Base-by-base conservation (phyloP, 2,329 filamentous ascomycete genomes). In the Aphanoascus verrucosus region DNA sequence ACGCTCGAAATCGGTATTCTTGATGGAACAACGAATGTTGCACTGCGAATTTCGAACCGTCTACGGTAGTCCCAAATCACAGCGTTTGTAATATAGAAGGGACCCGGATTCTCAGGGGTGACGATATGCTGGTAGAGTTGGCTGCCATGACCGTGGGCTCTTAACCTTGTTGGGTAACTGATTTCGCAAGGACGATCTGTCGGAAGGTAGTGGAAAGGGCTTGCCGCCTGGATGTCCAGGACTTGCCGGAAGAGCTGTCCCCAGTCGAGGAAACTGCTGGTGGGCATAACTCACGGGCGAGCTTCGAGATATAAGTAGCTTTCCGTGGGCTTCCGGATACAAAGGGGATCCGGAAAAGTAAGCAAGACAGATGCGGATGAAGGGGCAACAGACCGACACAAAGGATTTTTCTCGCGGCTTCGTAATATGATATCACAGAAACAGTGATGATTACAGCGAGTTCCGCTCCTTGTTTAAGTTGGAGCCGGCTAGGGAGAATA, bases 11-110 rank as follows among this genome's bases (percentile, higher is more conserved):
- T 15, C 1, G 57, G 55, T 15, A 48, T 37, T 44, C 48, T 41
- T 20, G 38, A 56, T 12, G 57, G 53, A 19, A 55, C 49, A 7
- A 59, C 48, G 40, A 59, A 59, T 2, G 47, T 51, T n/a, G 53
- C 45, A 34, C 31, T 42, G 19, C 32, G 45, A 11, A 57, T 44
- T 31, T 32, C 32, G 31, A 37, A 31, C 12, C 34, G 31, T 15
- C 44, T 48, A n/a, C n/a, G 52, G 19, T 15, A 53, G 35, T 55
- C 54, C 55, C 51, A 44, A 5, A 59, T 31, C 1, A 28, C 19
- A 47, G 50, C 46, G 7, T 56, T 43, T 5, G 57, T 35, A 5
- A 48, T 32, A 49, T 50, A 57, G 20, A 54, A 50, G 8, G 53
- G 54, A 15, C 53, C 51, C 3, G 46, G 40, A 11, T 55, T 40